Evolutionary conservation across 495 filamentous ascomycete species (phyloP).

Genomic region (Xylaria sp.): DNA sequence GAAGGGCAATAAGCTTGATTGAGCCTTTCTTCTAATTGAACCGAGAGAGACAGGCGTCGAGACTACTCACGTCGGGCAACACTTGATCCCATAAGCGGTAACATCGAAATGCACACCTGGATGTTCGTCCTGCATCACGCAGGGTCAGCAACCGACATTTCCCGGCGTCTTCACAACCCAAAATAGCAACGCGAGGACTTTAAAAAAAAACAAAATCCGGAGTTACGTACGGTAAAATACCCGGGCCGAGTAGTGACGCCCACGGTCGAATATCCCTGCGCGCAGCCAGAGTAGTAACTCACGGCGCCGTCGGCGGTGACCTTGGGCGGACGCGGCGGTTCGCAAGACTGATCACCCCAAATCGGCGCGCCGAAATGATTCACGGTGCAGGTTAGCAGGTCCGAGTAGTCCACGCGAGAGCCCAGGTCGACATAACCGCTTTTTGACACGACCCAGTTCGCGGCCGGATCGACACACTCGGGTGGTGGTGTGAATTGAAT

Average conservation of each 20-base stretch:
- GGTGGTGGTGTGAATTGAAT: constrained; percentile 11
- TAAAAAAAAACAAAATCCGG: background rate
- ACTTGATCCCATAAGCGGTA: background rate
- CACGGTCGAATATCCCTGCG: background rate
- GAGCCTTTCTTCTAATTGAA: background rate
- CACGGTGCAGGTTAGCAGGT: constrained; percentile 15
- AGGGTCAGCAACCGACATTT: background rate
- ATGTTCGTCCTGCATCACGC: background rate
- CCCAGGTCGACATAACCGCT: constrained; percentile 9
- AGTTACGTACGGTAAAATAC: constrained; percentile 9
- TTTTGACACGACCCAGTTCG: constrained; percentile 19
- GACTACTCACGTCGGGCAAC: constrained; percentile 19
- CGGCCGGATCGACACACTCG: background rate
- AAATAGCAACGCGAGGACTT: no score
- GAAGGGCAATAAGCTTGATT: background rate
- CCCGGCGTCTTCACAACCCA: background rate
- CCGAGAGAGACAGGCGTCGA: background rate
- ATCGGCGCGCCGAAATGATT: constrained; percentile 4
- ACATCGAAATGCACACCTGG: constrained; percentile 5
- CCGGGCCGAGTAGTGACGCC: background rate
- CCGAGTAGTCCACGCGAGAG: background rate
- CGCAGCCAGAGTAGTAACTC: background rate
- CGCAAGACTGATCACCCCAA: constrained; percentile 8
- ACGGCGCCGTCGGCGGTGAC: constrained; percentile 1
- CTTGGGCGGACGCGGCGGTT: background rate